Evolutionary conservation across 2,329 filamentous ascomycete genomes (phyloP).

Genomic region (Cladosporium austrohemisphaericum): DNA sequence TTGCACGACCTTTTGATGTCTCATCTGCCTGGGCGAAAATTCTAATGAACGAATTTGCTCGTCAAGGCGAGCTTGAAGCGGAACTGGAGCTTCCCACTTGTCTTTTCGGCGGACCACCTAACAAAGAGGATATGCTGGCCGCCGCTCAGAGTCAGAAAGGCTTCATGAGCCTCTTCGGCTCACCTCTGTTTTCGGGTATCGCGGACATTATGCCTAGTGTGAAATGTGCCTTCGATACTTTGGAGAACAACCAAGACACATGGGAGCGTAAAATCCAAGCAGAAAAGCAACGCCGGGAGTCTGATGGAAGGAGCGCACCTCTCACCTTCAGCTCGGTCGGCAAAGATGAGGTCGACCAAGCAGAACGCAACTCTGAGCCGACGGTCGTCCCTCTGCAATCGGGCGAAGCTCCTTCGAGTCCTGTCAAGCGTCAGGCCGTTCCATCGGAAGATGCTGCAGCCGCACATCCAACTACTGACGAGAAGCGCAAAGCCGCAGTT

Average conservation of each 20-base stretch:
- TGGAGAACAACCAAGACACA: slow-evolving; percentile 68
- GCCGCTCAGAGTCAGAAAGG: slow-evolving; percentile 84
- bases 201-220: slow-evolving; percentile 81
- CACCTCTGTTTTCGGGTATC: slow-evolving; percentile 85
- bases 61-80: slow-evolving; percentile 86
- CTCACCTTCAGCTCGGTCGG: slow-evolving; percentile 30
- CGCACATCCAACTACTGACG: slow-evolving; percentile 25
- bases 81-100: slow-evolving; percentile 85
- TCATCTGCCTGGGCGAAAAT: slow-evolving; percentile 89
- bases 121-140: slow-evolving; percentile 77
- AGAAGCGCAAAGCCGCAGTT: slow-evolving; percentile 24
- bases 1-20: slow-evolving; percentile 77
- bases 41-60: slow-evolving; percentile 90
- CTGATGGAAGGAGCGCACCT: slow-evolving; percentile 27
- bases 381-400: slow-evolving; percentile 21
- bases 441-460: slow-evolving; percentile 15
- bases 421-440: slow-evolving; percentile 20
- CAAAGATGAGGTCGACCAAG: slow-evolving; percentile 30
- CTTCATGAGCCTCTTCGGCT: slow-evolving; percentile 95
- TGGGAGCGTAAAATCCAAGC: slow-evolving; percentile 68
- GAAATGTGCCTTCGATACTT: slow-evolving; percentile 77
- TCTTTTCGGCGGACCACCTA: slow-evolving; percentile 72
- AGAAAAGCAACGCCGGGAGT: slow-evolving; percentile 52
- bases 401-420: slow-evolving; percentile 22
- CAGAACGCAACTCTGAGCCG: slow-evolving; percentile 30